A percentile compares a stretch with the other conserved stretches of the same genome.
These are phyloP conservation scores for Tylopilus felleus DNA, from an alignment of 768 basidiomycete genomes.

Conservation along the genomic window DNA sequence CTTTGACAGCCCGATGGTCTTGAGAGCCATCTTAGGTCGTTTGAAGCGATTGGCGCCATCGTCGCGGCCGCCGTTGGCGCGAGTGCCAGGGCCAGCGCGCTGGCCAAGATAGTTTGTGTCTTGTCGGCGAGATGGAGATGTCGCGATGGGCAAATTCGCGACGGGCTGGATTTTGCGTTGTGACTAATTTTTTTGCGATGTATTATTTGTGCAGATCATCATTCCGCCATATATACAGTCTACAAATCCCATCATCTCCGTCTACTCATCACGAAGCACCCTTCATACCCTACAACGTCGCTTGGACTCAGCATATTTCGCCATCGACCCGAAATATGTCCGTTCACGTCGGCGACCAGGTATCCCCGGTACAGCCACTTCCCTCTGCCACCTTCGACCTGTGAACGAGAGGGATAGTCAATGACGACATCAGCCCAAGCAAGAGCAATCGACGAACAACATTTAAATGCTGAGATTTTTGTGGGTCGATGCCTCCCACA, in stretches of 20 bases:
- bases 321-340: conserved; percentile 82
- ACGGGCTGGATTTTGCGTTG: too few species aligned
- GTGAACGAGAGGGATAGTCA: neutral
- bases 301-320: conserved; percentile 73
- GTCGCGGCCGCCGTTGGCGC: conserved; percentile 50
- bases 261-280: conserved; percentile 75
- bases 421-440: neutral
- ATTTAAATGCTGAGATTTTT: too few species aligned
- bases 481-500: too few species aligned
- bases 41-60: conserved; percentile 89
- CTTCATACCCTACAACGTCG: conserved; percentile 73
- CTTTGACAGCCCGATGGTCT: conserved; percentile 90
- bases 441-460: neutral
- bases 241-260: conserved; percentile 39
- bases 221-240: too few species aligned
- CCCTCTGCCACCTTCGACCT: conserved; percentile 75
- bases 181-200: too few species aligned
- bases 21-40: conserved; percentile 91
- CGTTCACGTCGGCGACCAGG: conserved; percentile 64
- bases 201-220: too few species aligned
- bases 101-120: conserved; percentile 79
- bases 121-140: conserved; percentile 84
- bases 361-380: conserved; percentile 87
- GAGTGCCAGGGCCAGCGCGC: conserved; percentile 44
- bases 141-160: too few species aligned